Base-by-base conservation (phyloP, 2,329 filamentous ascomycete genomes). In the Fusarium subglutinans region DNA sequence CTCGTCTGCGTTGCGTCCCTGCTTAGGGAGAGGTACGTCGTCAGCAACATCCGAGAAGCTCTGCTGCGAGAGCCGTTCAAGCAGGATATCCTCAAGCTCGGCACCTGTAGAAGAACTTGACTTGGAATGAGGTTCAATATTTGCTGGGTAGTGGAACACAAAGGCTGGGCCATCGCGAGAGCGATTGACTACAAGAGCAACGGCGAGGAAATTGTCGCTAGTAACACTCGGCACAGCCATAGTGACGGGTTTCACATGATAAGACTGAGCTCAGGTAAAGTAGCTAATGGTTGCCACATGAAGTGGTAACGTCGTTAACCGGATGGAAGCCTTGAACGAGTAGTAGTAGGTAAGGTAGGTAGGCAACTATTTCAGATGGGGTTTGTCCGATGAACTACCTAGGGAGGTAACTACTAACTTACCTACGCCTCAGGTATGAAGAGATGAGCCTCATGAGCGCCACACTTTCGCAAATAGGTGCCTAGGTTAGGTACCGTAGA, bases 91-190 rank as follows among this genome's bases (percentile, higher is more conserved):
- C 58, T 90, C 88, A 30, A 88, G 83, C 55, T 89, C 86, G 35
- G 69, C 28, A 48, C 68, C 44, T 67, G 67, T 41, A 80, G 83
- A 18, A 81, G 79, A 71, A 22, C 78, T 79, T 10, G 80, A 75
- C n/a, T 82, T 81, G 22, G 81, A 74, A 78, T 72, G 80, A 55
- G 79, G 82, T 69, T 81, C 80, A 48, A 89, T 86, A 53, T 84
- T 81, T n/a, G 91, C 88, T n/a, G 94, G 94, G 79, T 96, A 96
- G 82, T 97, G 94, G 82, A 95, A 97, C 77, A 96, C 92, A 77
- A 96, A 92, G 73, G 91, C 90, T 35, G 94, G 93, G 22, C 94
- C 94, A 76, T 94, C 92, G 74, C 92, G 90, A 40, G 93, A 93
- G 74, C 93, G 89, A 78, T 90, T 90, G 77, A 94, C 90, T 74